A percentile compares a stretch with the other conserved stretches of the same genome.
Conservation (phyloP, 352 stramenopile species). For the Phytophthora agathidicida region DNA sequence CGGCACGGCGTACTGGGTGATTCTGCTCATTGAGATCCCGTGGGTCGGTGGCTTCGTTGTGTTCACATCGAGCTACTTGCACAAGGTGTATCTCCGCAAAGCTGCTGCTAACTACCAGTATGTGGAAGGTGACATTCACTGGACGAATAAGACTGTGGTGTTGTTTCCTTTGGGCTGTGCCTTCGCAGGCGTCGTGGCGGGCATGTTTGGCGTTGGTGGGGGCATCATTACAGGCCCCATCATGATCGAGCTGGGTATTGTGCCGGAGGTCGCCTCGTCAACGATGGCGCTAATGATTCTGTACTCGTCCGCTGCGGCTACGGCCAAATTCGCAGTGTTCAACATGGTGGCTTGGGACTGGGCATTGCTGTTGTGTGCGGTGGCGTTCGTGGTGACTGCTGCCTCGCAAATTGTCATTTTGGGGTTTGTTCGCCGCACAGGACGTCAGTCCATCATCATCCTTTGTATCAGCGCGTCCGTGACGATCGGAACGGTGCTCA, state of each 20-base stretch:
- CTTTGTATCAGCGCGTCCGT: constrained; percentile 53
- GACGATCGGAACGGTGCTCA: constrained; percentile 42
- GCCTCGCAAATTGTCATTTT: constrained; percentile 55
- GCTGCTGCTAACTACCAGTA: constrained; percentile 38
- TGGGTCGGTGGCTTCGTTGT: constrained; percentile 54
- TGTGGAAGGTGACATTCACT: constrained; percentile 42
- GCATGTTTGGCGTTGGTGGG: constrained; percentile 56
- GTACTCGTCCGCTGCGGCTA: constrained; percentile 50
- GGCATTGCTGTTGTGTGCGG: constrained; percentile 29
- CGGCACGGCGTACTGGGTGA: constrained; percentile 49
- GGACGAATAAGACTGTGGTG: constrained; percentile 38
- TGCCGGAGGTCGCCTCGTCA: constrained; percentile 54
- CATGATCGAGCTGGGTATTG: constrained; percentile 63
- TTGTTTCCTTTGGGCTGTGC: constrained; percentile 45
- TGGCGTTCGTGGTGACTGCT: constrained; percentile 57
- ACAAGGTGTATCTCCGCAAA: constrained; percentile 42
- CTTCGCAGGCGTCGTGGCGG: constrained; percentile 46
- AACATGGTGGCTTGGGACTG: constrained; percentile 57
- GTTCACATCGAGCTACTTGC: constrained; percentile 25
- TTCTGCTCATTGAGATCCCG: constrained; percentile 52
- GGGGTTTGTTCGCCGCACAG: constrained; percentile 47
- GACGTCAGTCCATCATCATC: constrained; percentile 57
- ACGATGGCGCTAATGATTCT: constrained; percentile 58
- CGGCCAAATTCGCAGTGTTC: constrained; percentile 55
- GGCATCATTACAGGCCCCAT: constrained; percentile 63